Evolutionary conservation across 139 green algal species (phyloP), one percentile per base, ranked within the genome.

Genomic region (Micractinium sp.): DNA sequence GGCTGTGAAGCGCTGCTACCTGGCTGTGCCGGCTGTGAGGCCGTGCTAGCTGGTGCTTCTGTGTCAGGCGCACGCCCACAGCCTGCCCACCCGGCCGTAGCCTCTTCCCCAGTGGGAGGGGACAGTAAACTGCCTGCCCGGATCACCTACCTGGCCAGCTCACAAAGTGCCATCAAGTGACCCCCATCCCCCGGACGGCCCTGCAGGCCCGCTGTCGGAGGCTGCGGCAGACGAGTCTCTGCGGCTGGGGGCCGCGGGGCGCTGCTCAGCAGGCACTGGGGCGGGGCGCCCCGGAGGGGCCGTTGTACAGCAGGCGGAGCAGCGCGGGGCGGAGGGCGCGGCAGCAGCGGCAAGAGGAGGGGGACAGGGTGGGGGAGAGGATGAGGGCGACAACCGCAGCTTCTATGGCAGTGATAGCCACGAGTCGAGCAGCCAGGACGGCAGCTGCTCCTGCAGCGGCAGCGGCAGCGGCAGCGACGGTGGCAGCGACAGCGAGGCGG

Each of bases 331-430:
- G 9, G 47, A 56, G 47, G 47, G 47, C 9, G 47, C 47, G 47
- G 47, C 7, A 77, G 71, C 14, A 31, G 35, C 12, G 0, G 74
- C 74, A 53, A 38, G 14, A 77, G 71, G 31, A 80, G 74, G 9
- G 12, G 33, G 63, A 29, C 20, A 5, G 2, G 33, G 47, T 19
- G 87, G 56, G 29, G 77, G 86, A 27, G 87, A 76, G 27, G 75
- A 74, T 0, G 38, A 66, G 31, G 76, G 77, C 33, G 69, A 86
- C 75, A 80, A 80, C 35, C 74, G 74, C 74, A 53, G 33, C 35
- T 80, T 80, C 19, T 80, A 80, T 29, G 74, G 35, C 74, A 80
- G 74, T 14, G 74, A 80, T 33, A 80, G 74, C 74, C 74, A 80
- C 27, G 71, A 77, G 74, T 80, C 74, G 15, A 80, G 74, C 74